Evolutionary conservation across 2,329 filamentous ascomycete species (phyloP), one percentile per base, ranked within the genome.

Genomic region (Pseudopyrenochaeta lycopersici): DNA sequence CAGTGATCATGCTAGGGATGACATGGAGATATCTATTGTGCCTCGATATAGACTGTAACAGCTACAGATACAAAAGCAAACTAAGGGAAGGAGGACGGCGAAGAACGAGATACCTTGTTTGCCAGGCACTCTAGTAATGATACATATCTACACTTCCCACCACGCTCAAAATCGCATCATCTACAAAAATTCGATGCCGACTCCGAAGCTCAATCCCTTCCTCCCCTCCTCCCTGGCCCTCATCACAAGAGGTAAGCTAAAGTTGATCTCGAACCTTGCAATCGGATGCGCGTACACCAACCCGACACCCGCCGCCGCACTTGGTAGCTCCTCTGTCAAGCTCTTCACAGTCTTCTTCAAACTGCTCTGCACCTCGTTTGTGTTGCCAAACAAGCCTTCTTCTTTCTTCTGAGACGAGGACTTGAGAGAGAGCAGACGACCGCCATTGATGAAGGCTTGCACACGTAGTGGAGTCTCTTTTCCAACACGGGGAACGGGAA

Each of bases 201-300:
- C 91, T n/a, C 95, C 95, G 67, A 99, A 88, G 74, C 95, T 92
- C 60, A 99, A 73, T 1, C 95, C 95, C 79, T 99, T 99, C 49
- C 94, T 86, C 14, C 87, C 89, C 66, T 95, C 89, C 78, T 99
- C 95, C 31, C 92, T 92, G 60, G 85, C 88, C 53, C 95, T 85
- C 68, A 92, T 76, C 15, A 94, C 88, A 54, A 99, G 75, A 1
- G 95, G 95, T 63, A 99, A 76, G 66, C 90, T 92, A 74, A 99
- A 97, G 77, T 99, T 99, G 64, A 99, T 81, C 80, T 99, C 95
- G 61, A 99, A 97, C 50, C 95, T 82, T 10, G 95, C 95, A 17
- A 94, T 89, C 0, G 93, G 93, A 70, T 98, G 94, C 3, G 93
- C 95, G 73, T 99, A 99, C 1, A 99, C 93, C 18, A 99, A 80